Evolutionary conservation across 2,329 filamentous ascomycete genomes (phyloP), one percentile per base, ranked within the genome.

Genomic region (Clonostachys rosea): DNA sequence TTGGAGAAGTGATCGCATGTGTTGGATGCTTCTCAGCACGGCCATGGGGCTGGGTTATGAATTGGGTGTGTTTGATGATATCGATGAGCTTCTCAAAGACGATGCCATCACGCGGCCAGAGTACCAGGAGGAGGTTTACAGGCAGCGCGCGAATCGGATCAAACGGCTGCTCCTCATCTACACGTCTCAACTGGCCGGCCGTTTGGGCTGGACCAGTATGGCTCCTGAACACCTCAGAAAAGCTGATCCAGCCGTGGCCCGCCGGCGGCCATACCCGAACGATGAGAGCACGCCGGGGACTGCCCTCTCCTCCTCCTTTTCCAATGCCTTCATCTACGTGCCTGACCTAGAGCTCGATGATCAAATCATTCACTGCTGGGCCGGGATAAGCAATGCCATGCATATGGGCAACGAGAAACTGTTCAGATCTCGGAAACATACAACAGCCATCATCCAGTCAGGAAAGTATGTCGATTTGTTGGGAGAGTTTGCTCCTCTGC

Each of bases 11-110:
- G 92, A 96, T 59, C 87, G 91, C 47, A 95, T 96, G 89, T 95
- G 89, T 61, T 96, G 92, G 92, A 96, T 96, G 90, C 74, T 97
- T 13, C 77, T 97, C 33, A 95, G 90, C 59, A 95, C 91, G 36
- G 91, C 90, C 13, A 88, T 92, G 73, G 88, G 91, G 2, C 74
- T 97, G 36, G 90, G 89, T 0, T 95, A 95, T 55, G 94, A 99
- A 65, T 81, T 99, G 34, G 94, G 94, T 11, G 90, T 99, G 3
- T 99, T 97, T 57, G 94, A 97, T 55, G 84, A 91, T 49, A 89
- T 91, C 53, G 89, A 88, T 49, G 87, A 91, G 57, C 62, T 83
- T 56, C 66, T 85, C 47, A 77, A 76, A 49, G 72, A 81, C 44
- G 72, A 78, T 49, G 71, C 78, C 50, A 81, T 83, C 53, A 76